Evolutionary conservation across 306 rosid species (phyloP).

Genomic region (Dalbergia cochinchinensis): DNA sequence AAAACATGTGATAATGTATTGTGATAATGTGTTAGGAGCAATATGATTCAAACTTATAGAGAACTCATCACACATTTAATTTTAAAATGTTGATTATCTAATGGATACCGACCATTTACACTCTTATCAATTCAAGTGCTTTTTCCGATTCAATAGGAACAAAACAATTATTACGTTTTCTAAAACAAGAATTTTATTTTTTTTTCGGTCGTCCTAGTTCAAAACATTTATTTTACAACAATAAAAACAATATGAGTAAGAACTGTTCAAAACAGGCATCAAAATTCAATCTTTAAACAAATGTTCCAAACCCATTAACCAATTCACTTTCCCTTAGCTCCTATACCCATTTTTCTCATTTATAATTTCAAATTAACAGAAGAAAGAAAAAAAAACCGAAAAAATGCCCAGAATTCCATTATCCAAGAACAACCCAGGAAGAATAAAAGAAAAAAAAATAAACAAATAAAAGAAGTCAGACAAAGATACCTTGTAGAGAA

Average conservation of each 20-base stretch:
- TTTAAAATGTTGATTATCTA: background rate
- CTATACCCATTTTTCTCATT: background rate
- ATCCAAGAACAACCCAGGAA: background rate
- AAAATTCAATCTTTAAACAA: background rate
- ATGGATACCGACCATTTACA: background rate
- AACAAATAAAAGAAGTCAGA: background rate
- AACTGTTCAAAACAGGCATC: background rate
- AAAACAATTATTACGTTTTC: background rate
- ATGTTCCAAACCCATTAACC: background rate
- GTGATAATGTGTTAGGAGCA: background rate
- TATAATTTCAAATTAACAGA: background rate
- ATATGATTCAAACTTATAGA: background rate
- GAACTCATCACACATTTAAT: background rate
- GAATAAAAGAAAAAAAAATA: no score
- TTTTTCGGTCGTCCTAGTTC: background rate
- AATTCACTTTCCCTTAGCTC: background rate
- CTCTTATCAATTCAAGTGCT: background rate
- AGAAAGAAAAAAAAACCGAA: background rate
- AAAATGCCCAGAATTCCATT: background rate
- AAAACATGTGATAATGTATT: background rate
- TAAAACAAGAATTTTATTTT: background rate
- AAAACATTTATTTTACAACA: background rate
- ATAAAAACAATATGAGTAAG: background rate
- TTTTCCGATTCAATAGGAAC: background rate
- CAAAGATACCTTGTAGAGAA: slow-evolving; percentile 69